Percentiles rank a stretch among this genome's conserved stretches.
These are phyloP conservation scores for Leccinum arenicola DNA, from an alignment of 768 basidiomycete genomes.

Conservation along the genomic window DNA sequence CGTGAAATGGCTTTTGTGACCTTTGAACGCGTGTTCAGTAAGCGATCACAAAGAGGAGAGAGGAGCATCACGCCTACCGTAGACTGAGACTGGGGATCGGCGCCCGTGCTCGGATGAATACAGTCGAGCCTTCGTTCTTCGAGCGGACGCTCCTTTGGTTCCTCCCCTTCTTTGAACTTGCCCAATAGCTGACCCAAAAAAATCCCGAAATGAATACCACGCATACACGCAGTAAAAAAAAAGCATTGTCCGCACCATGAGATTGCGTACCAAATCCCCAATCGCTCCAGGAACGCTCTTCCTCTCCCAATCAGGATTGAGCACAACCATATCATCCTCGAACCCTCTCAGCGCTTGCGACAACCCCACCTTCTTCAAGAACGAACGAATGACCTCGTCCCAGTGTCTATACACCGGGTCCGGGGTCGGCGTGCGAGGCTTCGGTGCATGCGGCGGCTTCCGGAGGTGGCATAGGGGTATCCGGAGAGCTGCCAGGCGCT, in stretches of 20 bases:
- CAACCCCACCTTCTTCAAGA: conserved; percentile 54
- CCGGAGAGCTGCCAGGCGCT: conserved; percentile 34
- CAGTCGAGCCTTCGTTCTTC: conserved; percentile 70
- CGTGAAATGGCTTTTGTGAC: conserved; percentile 68
- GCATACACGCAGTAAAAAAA: not conserved
- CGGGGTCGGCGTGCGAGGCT: conserved; percentile 33
- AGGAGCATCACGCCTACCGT: conserved; percentile 44
- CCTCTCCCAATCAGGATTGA: conserved; percentile 65
- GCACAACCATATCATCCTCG: conserved; percentile 67
- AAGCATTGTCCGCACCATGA: conserved; percentile 42
- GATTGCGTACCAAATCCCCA: conserved; percentile 44
- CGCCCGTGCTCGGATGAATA: conserved; percentile 46
- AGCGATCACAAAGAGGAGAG: not conserved
- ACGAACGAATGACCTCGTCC: conserved; percentile 55
- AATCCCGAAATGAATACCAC: conserved; percentile 3
- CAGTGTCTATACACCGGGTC: conserved; percentile 54
- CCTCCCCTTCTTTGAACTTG: conserved; percentile 28
- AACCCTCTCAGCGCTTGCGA: conserved; percentile 60
- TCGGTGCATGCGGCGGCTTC: conserved; percentile 21
- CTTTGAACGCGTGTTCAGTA: conserved; percentile 34
- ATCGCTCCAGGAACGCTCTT: conserved; percentile 56
- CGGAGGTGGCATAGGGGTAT: conserved; percentile 31
- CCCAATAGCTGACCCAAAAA: conserved; percentile 24
- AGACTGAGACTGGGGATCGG: conserved; percentile 50
- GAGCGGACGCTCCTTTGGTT: conserved; percentile 35